phyloP scores from a whole-genome alignment of 257 asterid genomes.

The Fraxinus excelsior region DNA sequence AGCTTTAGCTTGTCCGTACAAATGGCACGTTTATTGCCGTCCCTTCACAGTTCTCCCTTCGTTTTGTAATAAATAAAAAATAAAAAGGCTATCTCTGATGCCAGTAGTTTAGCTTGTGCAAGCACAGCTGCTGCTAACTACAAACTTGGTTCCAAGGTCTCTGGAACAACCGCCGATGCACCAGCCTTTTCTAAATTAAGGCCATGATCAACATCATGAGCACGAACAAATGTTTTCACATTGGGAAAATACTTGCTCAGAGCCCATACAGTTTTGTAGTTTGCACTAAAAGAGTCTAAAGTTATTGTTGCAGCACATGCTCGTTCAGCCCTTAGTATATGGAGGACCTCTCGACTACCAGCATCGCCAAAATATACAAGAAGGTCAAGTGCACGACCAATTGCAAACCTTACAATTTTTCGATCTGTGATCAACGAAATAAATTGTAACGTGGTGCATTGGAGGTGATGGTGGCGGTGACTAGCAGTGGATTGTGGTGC shows the following conservation, averaged over 20 bases:
- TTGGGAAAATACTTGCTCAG: constrained; percentile 95
- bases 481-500: no score
- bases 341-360: constrained; percentile 99
- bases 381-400: constrained; percentile 98
- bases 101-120: no score
- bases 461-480: no score
- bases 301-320: constrained; percentile 99
- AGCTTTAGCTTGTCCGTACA: not conserved
- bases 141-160: constrained; percentile 97
- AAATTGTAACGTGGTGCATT: no score
- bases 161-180: constrained; percentile 99
- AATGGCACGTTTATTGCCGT: not conserved
- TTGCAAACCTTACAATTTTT: no score
- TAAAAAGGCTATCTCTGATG: not conserved
- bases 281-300: constrained; percentile 96
- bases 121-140: constrained; percentile 99
- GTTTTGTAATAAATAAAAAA: not conserved
- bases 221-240: constrained; percentile 95
- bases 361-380: constrained; percentile 99
- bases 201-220: constrained; percentile 99
- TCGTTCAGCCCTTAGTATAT: constrained; percentile 95
- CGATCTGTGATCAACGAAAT: no score
- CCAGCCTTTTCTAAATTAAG: constrained; percentile 97
- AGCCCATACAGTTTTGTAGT: constrained; percentile 99
- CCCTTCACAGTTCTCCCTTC: constrained; percentile 3